phyloP scores from a whole-genome alignment of 768 basidiomycete species.

The Boletus insuetus region DNA sequence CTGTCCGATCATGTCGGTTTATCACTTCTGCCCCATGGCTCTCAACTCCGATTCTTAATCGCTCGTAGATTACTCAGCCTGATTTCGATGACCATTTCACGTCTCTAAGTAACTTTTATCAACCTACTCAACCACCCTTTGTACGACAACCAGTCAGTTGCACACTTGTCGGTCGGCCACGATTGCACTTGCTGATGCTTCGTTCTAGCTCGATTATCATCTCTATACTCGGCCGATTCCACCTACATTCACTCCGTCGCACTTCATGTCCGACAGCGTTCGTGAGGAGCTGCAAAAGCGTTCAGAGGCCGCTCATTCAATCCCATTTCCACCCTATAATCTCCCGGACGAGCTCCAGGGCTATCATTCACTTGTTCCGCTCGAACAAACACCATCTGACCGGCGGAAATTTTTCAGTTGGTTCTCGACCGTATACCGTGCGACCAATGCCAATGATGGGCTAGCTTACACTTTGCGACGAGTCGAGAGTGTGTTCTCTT shows the following conservation, averaged over 20 bases:
- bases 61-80: slow-evolving; percentile 16
- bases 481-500: slow-evolving; percentile 67
- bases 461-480: slow-evolving; percentile 73
- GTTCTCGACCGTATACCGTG: slow-evolving; percentile 83
- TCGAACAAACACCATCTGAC: slow-evolving; percentile 59
- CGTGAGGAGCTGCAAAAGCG: slow-evolving; percentile 58
- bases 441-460: slow-evolving; percentile 74
- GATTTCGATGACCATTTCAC: slow-evolving; percentile 31
- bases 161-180: background rate
- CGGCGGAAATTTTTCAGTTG: slow-evolving; percentile 77
- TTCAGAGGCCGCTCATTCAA: slow-evolving; percentile 41
- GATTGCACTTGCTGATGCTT: background rate
- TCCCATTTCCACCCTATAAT: slow-evolving; percentile 43
- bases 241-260: slow-evolving; percentile 52
- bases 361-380: slow-evolving; percentile 82
- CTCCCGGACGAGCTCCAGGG: slow-evolving; percentile 88
- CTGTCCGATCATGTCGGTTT: slow-evolving; percentile 20
- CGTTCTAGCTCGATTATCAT: slow-evolving; percentile 80
- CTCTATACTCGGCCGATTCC: slow-evolving; percentile 78
- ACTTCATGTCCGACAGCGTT: slow-evolving; percentile 83
- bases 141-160: slow-evolving; percentile 65
- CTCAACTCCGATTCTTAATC: background rate
- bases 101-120: slow-evolving; percentile 37
- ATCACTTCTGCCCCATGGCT: background rate
- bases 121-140: slow-evolving; percentile 43